Percentiles rank a stretch among this genome's conserved stretches.
phyloP scores from a whole-genome alignment of 352 stramenopile species.

The Pythium insidiosum region DNA sequence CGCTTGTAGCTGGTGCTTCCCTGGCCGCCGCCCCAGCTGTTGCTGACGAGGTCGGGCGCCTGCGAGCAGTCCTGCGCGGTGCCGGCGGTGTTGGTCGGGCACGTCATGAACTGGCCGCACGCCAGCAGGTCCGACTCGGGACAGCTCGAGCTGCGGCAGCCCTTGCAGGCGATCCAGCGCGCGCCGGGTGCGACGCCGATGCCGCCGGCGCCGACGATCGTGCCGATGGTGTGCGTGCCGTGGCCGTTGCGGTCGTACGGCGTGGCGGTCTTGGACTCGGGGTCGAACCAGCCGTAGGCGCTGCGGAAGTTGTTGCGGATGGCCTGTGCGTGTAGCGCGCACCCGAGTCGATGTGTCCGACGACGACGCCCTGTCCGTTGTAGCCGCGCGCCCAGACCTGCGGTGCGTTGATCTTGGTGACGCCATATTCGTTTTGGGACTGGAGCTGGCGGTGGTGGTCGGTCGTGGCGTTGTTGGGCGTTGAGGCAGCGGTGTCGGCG shows the following conservation, averaged over 20 bases:
- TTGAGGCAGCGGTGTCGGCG: too few relatives aligned
- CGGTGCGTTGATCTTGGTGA: constrained; percentile 5
- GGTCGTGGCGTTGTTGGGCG: too few relatives aligned
- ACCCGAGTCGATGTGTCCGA: constrained; percentile 24
- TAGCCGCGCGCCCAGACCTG: constrained; percentile 18
- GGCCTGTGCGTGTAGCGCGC: constrained; percentile 15
- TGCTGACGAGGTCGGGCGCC: constrained; percentile 20
- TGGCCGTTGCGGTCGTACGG: too few relatives aligned
- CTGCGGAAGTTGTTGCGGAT: constrained; percentile 6
- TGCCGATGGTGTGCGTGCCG: too few relatives aligned
- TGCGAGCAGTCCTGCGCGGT: constrained; percentile 9
- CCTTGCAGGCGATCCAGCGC: too few relatives aligned
- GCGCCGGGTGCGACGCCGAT: too few relatives aligned
- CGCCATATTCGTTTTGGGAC: constrained; percentile 9
- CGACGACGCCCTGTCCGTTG: constrained; percentile 14
- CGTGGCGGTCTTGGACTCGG: constrained; percentile 9
- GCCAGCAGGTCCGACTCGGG: constrained; percentile 13
- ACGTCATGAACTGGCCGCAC: too few relatives aligned
- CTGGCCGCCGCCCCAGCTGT: constrained; percentile 14
- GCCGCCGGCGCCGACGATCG: too few relatives aligned
- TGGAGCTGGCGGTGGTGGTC: neutral
- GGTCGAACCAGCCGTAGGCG: constrained; percentile 17
- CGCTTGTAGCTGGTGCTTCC: constrained; percentile 5
- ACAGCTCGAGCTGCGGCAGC: constrained; percentile 15
- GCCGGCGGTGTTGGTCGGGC: constrained; percentile 14